Conservation (phyloP, 352 stramenopile genomes). For the Stramenopiles sp. region DNA sequence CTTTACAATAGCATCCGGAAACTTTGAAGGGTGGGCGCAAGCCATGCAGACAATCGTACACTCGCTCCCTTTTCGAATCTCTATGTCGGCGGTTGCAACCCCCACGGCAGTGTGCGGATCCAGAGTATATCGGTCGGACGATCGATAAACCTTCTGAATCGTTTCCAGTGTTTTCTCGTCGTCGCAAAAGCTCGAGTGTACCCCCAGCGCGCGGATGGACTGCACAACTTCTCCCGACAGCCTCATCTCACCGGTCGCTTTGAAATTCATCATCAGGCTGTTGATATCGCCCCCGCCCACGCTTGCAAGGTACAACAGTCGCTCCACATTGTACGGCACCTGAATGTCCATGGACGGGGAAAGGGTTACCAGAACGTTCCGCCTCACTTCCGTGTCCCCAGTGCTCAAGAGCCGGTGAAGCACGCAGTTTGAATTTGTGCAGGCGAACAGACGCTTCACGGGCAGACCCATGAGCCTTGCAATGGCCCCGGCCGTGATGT, state of each 20-base stretch:
- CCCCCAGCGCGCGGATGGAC: conserved; percentile 6
- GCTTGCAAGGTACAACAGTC: conserved; percentile 14
- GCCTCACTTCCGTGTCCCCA: conserved; percentile 10
- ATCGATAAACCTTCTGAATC: too few relatives aligned
- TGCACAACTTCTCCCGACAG: conserved; percentile 13
- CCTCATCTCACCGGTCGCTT: conserved; percentile 8
- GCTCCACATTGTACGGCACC: conserved; percentile 16
- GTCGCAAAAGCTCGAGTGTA: conserved; percentile 12
- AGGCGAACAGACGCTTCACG: conserved; percentile 12
- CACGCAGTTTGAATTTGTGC: conserved; percentile 17
- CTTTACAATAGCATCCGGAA: conserved; percentile 17
- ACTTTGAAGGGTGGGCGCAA: conserved; percentile 19
- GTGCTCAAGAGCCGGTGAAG: conserved; percentile 14
- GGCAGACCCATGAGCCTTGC: conserved; percentile 18
- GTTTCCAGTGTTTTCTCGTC: not conserved
- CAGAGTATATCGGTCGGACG: conserved; percentile 17
- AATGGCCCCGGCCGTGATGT: conserved; percentile 18
- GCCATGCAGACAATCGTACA: conserved; percentile 20
- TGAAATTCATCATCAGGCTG: not conserved
- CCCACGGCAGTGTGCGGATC: conserved; percentile 21
- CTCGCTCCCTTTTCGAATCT: conserved; percentile 8
- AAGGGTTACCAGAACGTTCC: conserved; percentile 15
- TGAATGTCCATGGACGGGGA: conserved; percentile 19
- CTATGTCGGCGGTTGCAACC: conserved; percentile 12
- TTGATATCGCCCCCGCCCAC: not conserved